Evolutionary conservation across 2,329 filamentous ascomycete species (phyloP).

Genomic region (Thyridium curvatum): DNA sequence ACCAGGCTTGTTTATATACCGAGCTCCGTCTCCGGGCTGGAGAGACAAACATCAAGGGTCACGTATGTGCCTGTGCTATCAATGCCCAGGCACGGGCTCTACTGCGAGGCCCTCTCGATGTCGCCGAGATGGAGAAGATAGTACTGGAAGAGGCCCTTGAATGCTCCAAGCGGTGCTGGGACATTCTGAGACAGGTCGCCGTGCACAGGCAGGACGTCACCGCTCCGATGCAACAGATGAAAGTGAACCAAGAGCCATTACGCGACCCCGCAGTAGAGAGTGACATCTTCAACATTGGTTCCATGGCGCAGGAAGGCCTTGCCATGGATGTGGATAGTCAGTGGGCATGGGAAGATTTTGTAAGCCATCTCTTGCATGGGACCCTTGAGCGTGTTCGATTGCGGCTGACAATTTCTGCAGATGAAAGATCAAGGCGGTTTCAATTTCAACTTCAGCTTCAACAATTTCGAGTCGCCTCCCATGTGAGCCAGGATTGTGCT

Average conservation of each 20-base stretch:
- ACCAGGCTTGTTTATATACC: conserved; percentile 5
- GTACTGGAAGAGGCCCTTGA: conserved; percentile 31
- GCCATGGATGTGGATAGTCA: conserved; percentile 1
- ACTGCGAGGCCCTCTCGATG: conserved; percentile 20
- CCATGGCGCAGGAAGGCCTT: conserved; percentile 1
- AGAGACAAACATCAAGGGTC: conserved; percentile 50
- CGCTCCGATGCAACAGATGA: no score
- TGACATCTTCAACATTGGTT: not conserved
- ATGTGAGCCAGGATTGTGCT: conserved; percentile 1
- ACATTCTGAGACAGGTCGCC: conserved; percentile 24
- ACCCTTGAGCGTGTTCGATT: not conserved
- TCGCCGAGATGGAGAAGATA: conserved; percentile 22
- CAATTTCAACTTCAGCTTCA: conserved; percentile 13
- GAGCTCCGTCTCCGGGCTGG: conserved; percentile 20
- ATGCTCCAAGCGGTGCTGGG: conserved; percentile 22
- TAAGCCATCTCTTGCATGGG: conserved; percentile 3
- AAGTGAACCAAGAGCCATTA: no score
- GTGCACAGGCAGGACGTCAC: conserved; percentile 7
- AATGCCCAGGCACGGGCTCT: conserved; percentile 35
- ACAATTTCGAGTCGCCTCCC: conserved; percentile 5
- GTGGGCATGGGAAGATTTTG: conserved; percentile 15
- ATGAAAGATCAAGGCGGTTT: conserved; percentile 11
- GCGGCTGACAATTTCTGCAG: conserved; percentile 3
- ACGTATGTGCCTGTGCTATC: conserved; percentile 33
- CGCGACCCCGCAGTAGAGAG: conserved; percentile 1